Evolutionary conservation across 495 filamentous ascomycete species (phyloP), one percentile per base, ranked within the genome.

Genomic region (Terfezia claveryi): DNA sequence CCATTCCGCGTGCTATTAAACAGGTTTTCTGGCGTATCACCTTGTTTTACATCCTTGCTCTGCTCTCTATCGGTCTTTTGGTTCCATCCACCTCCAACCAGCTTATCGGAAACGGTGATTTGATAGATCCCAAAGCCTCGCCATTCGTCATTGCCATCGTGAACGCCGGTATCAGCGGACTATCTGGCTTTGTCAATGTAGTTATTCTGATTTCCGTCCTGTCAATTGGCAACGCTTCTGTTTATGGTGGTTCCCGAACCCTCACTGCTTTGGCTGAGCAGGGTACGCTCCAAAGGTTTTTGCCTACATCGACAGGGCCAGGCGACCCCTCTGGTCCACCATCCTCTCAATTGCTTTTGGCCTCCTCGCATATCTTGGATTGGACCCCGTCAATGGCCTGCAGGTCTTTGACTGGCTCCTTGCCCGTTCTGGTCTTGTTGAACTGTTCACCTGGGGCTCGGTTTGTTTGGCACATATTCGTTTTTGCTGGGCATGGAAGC

Each of bases 1-100:
- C 80, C 8, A 77, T 86, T 0, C 82, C 82, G 1, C 71, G 76
- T 0, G 82, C 82, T 1, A 85, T 86, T 55, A 79, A 76, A 57
- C 82, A 84, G 62, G 81, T 82, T 23, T 85, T 85, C 63, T 77
- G 75, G 72, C 80, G 82, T 51, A 86, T 85, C 65, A 61, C 85
- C 59, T 77, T 86, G 64, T 80, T 85, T 64, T 83, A 83, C 68
- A 76, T 85, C 68, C 70, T 80, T 50, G 76, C 75, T 4, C 78
- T 80, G 57, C 79, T 86, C 71, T 85, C 84, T 63, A 82, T 84
- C 51, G 77, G 77, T 51, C 67, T 80, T 16, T 71, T 78, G 23
- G 76, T 77, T 51, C 73, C 72, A 0, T 63, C 71, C 12, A 68
- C 74, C 55, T 68, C 70, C 54, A 51, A 69, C 50, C 65, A 68